Percentiles rank a stretch among this genome's conserved stretches.
Evolutionary conservation across 306 rosid species (phyloP).

Genomic region (Rosa persica): DNA sequence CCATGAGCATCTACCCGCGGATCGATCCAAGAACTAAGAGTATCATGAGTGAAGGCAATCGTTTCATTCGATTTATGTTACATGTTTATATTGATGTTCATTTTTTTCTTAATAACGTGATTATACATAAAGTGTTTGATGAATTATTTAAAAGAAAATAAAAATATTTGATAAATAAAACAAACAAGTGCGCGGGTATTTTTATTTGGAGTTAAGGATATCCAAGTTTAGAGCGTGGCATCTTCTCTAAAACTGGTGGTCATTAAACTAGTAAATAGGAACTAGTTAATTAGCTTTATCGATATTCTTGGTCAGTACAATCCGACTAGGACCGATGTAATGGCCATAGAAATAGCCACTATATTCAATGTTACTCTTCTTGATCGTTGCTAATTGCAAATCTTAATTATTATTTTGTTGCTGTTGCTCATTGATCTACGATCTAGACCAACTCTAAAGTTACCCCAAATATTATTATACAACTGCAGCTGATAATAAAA

Average conservation of each 20-base stretch:
- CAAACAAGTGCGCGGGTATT: not conserved
- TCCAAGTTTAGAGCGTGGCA: conserved; percentile 21
- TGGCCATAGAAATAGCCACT: not conserved
- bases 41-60: not conserved
- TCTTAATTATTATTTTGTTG: conserved; percentile 7
- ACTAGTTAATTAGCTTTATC: not conserved
- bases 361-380: conserved; percentile 17
- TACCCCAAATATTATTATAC: not conserved
- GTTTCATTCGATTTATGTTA: too few relatives aligned
- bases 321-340: conserved; percentile 29
- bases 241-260: conserved; percentile 29
- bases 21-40: too few relatives aligned
- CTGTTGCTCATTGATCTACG: conserved; percentile 10
- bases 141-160: too few relatives aligned
- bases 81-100: too few relatives aligned
- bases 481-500: not conserved
- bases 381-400: conserved; percentile 21
- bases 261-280: conserved; percentile 9
- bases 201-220: not conserved
- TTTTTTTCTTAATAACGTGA: too few relatives aligned
- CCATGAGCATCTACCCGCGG: conserved; percentile 16
- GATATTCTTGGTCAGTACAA: conserved; percentile 23
- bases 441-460: conserved; percentile 26
- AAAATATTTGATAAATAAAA: not conserved
- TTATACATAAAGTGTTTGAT: too few relatives aligned